phyloP scores from a whole-genome alignment of 495 filamentous ascomycete genomes.

The Penicillium tannophilum region DNA sequence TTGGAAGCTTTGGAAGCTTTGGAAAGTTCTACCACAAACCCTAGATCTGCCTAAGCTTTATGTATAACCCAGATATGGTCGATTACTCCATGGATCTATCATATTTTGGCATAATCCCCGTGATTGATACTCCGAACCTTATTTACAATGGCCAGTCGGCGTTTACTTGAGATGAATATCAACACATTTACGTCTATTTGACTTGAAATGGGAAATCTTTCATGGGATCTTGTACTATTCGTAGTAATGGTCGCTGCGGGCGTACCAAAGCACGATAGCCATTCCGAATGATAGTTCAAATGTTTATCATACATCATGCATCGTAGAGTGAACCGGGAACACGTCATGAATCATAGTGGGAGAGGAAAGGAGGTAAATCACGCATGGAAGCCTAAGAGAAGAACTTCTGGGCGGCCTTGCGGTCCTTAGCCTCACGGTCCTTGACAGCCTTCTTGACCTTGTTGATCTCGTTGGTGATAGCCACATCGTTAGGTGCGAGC shows the following conservation, averaged over 20 bases:
- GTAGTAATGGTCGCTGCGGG: not conserved
- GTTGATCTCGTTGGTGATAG: constrained; percentile 71
- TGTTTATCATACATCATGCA: constrained; percentile 28
- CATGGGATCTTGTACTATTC: constrained; percentile 1
- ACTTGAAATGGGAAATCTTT: not conserved
- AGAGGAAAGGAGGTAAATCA: not conserved
- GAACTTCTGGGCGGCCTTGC: constrained; percentile 85
- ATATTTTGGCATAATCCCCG: no score
- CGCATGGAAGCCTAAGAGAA: constrained; percentile 54
- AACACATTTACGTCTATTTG: no score
- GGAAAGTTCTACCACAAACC: no score
- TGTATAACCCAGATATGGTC: no score
- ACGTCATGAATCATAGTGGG: constrained; percentile 38
- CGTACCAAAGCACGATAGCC: not conserved
- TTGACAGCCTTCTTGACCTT: constrained; percentile 73
- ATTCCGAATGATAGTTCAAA: not conserved
- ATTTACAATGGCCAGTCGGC: no score
- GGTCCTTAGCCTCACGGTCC: constrained; percentile 80
- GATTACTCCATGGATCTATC: no score
- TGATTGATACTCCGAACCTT: no score
- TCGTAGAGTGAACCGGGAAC: constrained; percentile 13
- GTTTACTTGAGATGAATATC: no score
- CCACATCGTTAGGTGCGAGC: constrained; percentile 75
- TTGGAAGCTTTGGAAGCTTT: no score
- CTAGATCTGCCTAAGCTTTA: no score